Evolutionary conservation across 805 yeast species (phyloP).

Genomic region (Kuraishia hungarica): DNA sequence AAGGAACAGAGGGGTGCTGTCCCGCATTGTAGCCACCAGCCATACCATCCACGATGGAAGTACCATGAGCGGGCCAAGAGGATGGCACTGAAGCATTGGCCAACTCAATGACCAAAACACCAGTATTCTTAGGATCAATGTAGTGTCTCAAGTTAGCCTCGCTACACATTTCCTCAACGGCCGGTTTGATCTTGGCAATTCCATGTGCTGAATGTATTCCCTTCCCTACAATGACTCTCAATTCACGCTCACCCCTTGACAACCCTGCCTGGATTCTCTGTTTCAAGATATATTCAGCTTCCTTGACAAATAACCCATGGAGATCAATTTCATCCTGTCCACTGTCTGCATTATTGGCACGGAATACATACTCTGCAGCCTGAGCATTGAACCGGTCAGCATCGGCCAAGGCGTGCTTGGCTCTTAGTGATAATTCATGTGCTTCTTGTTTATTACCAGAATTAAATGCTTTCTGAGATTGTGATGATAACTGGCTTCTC

Average conservation of each 20-base stretch:
- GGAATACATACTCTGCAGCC: constrained; percentile 88
- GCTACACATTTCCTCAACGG: constrained; percentile 68
- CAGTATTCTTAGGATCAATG: constrained; percentile 66
- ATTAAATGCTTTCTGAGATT: constrained; percentile 73
- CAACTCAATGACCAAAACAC: constrained; percentile 70
- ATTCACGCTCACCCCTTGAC: constrained; percentile 43
- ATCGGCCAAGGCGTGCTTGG: constrained; percentile 46
- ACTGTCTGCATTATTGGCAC: constrained; percentile 84
- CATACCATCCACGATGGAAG: constrained; percentile 10
- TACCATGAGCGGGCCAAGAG: constrained; percentile 20
- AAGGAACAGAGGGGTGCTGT: neutral
- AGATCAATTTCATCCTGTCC: constrained; percentile 80
- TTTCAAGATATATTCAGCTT: constrained; percentile 72
- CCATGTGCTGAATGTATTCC: constrained; percentile 80
- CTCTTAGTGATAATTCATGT: constrained; percentile 58
- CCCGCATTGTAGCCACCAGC: neutral
- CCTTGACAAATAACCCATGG: constrained; percentile 87
- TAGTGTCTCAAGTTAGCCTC: constrained; percentile 54
- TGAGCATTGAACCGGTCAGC: constrained; percentile 66
- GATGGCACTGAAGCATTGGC: constrained; percentile 35
- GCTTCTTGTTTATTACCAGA: constrained; percentile 70
- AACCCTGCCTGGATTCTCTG: constrained; percentile 63
- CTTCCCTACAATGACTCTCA: constrained; percentile 88
- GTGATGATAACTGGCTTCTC: constrained; percentile 43
- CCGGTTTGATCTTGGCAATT: constrained; percentile 83